Evolutionary conservation across 2,329 filamentous ascomycete species (phyloP), one percentile per base, ranked within the genome.

Genomic region (Beauveria scarabaeidicola): DNA sequence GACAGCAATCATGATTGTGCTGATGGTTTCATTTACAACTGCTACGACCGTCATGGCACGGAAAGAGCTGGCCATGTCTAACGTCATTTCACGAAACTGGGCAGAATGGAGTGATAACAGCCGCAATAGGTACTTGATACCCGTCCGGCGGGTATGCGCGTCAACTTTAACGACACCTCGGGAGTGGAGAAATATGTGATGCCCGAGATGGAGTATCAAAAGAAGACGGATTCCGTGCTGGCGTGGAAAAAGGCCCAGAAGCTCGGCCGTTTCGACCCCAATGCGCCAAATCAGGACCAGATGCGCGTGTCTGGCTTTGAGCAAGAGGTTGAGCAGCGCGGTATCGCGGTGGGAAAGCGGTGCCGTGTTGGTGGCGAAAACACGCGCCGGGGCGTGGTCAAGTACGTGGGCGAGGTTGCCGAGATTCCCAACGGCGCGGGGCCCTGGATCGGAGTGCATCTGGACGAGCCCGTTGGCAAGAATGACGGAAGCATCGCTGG

Each of bases 221-320:
- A 85, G 68, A 91, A 92, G 69, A 79, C 85, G 47, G 90, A 97
- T 74, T 93, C 89, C 3, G 94, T 99, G 15, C 82, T 97, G 25
- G 90, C 92, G 6, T 97, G 91, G 91, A 99, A 99, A 76, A 93
- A 90, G 76, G 78, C 85, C n/a, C 87, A 96, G 73, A 92, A 95
- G 72, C 83, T 97, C n/a, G 94, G 94, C 54, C 90, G 94, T 40
- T 99, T 99, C 74, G 91, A 97, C 70, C 94, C 94, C 13, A 81
- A 87, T 66, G 90, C 91, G 8, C 85, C 89, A 19, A 84, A 80
- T 62, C 82, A 88, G 23, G 87, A 91, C 70, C 80, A 90, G 69
- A 82, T 89, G 63, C 89, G 89, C 71, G 77, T 89, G 60, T 80
- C 82, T 17, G 86, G 86, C 43, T 81, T 87, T 46, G 80, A 86